These are phyloP conservation scores for Capillidium rhysosporum DNA, from an alignment of 371 early-diverging fungal genomes.

Conservation along the genomic window DNA sequence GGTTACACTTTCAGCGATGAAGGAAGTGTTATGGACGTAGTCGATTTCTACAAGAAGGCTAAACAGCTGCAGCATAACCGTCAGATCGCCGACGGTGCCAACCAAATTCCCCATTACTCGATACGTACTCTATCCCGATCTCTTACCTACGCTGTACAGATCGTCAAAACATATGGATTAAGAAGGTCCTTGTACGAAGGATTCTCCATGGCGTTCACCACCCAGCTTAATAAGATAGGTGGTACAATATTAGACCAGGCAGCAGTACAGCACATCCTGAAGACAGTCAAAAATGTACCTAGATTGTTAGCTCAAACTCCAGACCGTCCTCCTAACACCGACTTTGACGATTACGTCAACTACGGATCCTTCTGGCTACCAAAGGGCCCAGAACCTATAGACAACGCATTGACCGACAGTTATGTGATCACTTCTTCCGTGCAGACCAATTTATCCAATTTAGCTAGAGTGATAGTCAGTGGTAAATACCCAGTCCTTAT, in stretches of 20 bases:
- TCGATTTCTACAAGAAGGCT: constrained; percentile 64
- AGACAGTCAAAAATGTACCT: constrained; percentile 34
- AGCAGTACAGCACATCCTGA: constrained; percentile 40
- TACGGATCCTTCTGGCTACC: constrained; percentile 78
- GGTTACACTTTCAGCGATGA: constrained; percentile 35
- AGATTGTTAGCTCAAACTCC: constrained; percentile 39
- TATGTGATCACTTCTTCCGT: constrained; percentile 88
- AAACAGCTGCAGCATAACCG: constrained; percentile 50
- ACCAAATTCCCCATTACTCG: constrained; percentile 77
- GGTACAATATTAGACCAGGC: constrained; percentile 30
- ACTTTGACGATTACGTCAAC: constrained; percentile 29
- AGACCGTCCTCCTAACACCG: constrained; percentile 23
- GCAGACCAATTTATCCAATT: constrained; percentile 55
- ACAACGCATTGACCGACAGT: constrained; percentile 21
- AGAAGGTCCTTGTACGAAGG: constrained; percentile 80
- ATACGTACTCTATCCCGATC: constrained; percentile 89
- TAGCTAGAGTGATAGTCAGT: constrained; percentile 86
- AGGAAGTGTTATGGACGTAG: constrained; percentile 43
- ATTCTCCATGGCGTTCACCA: constrained; percentile 84
- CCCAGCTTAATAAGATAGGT: constrained; percentile 65
- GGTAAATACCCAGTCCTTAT: constrained; percentile 92
- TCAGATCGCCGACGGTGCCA: constrained; percentile 74
- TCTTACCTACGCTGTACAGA: constrained; percentile 57
- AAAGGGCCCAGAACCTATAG: constrained; percentile 31
- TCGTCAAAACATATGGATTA: constrained; percentile 50